Evolutionary conservation across 192 early-diverging fungal species (phyloP).

Genomic region (Pecoramyces ruminantium): DNA sequence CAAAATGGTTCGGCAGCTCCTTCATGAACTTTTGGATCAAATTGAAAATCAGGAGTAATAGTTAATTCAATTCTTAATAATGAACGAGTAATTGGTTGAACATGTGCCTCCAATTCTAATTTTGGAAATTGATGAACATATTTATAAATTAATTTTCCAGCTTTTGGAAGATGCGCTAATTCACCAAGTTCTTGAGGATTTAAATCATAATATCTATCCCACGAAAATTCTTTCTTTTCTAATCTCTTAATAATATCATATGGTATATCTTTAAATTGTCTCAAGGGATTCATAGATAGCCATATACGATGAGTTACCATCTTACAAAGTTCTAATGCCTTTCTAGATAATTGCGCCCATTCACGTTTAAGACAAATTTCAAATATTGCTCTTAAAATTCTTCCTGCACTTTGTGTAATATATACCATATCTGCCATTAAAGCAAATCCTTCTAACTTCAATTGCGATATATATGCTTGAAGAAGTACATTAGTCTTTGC

Average conservation of each 20-base stretch:
- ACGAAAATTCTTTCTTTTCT: slow-evolving; percentile 85
- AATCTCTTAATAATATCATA: slow-evolving; percentile 65
- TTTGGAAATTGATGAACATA: slow-evolving; percentile 88
- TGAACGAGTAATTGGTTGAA: slow-evolving; percentile 84
- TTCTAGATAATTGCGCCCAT: slow-evolving; percentile 81
- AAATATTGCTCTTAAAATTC: slow-evolving; percentile 90
- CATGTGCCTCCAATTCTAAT: slow-evolving; percentile 71
- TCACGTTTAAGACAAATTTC: slow-evolving; percentile 87
- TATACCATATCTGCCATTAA: slow-evolving; percentile 96
- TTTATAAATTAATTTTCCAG: slow-evolving; percentile 77
- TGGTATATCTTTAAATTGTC: slow-evolving; percentile 73
- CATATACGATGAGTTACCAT: slow-evolving; percentile 86
- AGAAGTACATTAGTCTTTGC: slow-evolving; percentile 89
- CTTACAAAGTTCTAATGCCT: slow-evolving; percentile 84
- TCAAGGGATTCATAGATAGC: slow-evolving; percentile 87
- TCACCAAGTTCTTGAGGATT: slow-evolving; percentile 85
- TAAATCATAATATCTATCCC: slow-evolving; percentile 89
- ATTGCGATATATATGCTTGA: slow-evolving; percentile 88
- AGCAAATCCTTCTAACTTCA: slow-evolving; percentile 84
- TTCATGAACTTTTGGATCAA: slow-evolving; percentile 67
- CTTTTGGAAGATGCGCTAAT: slow-evolving; percentile 65
- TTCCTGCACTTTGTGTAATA: slow-evolving; percentile 85
- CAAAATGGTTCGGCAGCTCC: slow-evolving; percentile 80
- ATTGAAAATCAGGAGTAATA: slow-evolving; percentile 85
- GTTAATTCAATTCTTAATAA: slow-evolving; percentile 80